Conservation (phyloP, 208 protist genomes). For the Crithidia fasciculata region DNA sequence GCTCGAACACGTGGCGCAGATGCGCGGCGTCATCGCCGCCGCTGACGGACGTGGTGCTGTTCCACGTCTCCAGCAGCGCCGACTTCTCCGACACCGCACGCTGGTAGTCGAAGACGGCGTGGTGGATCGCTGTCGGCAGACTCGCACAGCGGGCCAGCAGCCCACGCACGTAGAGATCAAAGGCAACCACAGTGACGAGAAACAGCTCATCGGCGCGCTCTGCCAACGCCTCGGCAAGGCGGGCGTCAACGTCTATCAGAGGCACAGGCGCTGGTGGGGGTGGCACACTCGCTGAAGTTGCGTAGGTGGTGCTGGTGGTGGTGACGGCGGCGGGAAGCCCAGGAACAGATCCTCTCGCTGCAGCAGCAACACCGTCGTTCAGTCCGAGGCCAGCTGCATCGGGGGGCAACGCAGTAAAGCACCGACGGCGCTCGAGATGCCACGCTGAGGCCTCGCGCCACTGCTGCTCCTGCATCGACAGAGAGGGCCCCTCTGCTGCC, state of each 20-base stretch:
- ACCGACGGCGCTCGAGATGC: background rate
- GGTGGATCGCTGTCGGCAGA: background rate
- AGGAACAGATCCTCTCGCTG: no score
- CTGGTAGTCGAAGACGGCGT: conserved; percentile 1
- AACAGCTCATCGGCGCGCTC: conserved; percentile 15
- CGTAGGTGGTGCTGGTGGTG: background rate
- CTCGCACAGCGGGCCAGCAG: conserved; percentile 6
- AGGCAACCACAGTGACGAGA: conserved; percentile 3
- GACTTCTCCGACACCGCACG: background rate
- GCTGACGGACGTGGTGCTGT: background rate
- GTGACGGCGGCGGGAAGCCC: background rate
- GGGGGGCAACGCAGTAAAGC: background rate
- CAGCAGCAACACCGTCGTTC: no score
- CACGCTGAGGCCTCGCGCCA: background rate
- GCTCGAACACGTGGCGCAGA: conserved; percentile 5
- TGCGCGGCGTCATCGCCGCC: background rate
- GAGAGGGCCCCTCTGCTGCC: background rate
- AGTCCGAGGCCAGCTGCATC: background rate
- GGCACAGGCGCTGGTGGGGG: background rate
- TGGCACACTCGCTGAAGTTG: background rate
- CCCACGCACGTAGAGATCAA: conserved; percentile 7
- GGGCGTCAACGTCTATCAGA: background rate
- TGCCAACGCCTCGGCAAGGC: conserved; percentile 3
- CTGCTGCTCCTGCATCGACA: background rate
- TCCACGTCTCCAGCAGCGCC: background rate